Conservation (phyloP, 2,329 filamentous ascomycete species). For the Pyrenochaeta sp. region DNA sequence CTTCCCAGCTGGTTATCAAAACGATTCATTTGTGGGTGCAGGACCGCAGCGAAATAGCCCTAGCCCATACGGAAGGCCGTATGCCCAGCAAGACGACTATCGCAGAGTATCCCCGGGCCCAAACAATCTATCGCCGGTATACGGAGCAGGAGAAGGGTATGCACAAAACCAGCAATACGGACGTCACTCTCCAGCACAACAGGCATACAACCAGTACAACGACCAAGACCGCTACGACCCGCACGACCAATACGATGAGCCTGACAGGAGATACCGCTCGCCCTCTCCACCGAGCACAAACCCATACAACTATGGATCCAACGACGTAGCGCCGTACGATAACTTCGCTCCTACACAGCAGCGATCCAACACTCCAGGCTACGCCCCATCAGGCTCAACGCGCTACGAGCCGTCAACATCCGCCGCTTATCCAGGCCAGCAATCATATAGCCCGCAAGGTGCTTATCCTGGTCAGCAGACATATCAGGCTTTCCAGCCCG, state of each 20-base stretch:
- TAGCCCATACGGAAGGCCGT: constrained; percentile 28
- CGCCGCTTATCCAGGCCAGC: constrained; percentile 18
- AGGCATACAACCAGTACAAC: constrained; percentile 25
- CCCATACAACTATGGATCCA: constrained; percentile 8
- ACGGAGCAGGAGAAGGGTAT: constrained; percentile 22
- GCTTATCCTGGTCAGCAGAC: constrained; percentile 21
- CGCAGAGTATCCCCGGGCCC: constrained; percentile 24
- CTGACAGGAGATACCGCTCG: constrained; percentile 6
- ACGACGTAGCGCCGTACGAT: constrained; percentile 11
- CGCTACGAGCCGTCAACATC: constrained; percentile 1
- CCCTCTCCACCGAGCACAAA: constrained; percentile 5
- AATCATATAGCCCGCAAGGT: constrained; percentile 12
- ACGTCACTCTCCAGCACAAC: constrained; percentile 23
- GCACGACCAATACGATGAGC: constrained; percentile 14
- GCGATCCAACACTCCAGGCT: constrained; percentile 15
- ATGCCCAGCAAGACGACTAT: constrained; percentile 29
- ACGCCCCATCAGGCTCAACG: constrained; percentile 18
- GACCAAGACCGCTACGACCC: constrained; percentile 18
- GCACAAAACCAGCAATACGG: constrained; percentile 19
- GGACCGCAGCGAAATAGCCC: constrained; percentile 30
- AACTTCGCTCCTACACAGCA: constrained; percentile 10
- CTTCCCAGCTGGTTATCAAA: constrained; percentile 36
- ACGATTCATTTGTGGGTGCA: constrained; percentile 26
- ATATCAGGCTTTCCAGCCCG: constrained; percentile 24
- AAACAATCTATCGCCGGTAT: constrained; percentile 18